phyloP scores from a whole-genome alignment of 2,329 filamentous ascomycete genomes.

The Phialocephala sp. region DNA sequence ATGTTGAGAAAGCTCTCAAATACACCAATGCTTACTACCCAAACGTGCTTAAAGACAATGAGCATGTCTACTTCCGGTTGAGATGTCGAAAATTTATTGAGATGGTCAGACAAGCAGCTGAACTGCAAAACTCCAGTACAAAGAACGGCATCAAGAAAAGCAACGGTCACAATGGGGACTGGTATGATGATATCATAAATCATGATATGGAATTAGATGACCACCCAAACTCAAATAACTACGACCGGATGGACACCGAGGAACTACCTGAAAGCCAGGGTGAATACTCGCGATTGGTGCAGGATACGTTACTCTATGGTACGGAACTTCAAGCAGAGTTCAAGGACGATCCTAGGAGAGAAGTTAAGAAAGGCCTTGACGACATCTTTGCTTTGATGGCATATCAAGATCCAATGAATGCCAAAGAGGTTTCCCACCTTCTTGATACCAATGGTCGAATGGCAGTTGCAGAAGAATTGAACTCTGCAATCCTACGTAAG shows the following conservation, averaged over 20 bases:
- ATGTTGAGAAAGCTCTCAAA: slow-evolving; percentile 90
- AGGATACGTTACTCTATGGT: slow-evolving; percentile 79
- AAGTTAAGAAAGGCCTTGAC: slow-evolving; percentile 74
- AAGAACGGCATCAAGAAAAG: slow-evolving; percentile 43
- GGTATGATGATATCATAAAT: slow-evolving; percentile 46
- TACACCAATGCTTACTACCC: slow-evolving; percentile 81
- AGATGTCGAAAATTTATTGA: slow-evolving; percentile 93
- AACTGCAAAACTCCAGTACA: slow-evolving; percentile 53
- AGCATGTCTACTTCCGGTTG: slow-evolving; percentile 85
- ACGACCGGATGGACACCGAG: slow-evolving; percentile 62
- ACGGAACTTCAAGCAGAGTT: slow-evolving; percentile 81
- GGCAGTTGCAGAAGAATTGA: slow-evolving; percentile 88
- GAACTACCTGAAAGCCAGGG: slow-evolving; percentile 32
- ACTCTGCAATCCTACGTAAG: slow-evolving; percentile 81
- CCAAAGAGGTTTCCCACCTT: slow-evolving; percentile 75
- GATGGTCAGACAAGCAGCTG: slow-evolving; percentile 80
- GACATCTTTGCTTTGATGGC: slow-evolving; percentile 90
- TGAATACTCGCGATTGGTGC: slow-evolving; percentile 56
- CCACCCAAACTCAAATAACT: slow-evolving; percentile 50
- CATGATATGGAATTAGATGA: slow-evolving; percentile 60
- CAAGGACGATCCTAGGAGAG: slow-evolving; percentile 69
- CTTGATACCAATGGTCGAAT: slow-evolving; percentile 77
- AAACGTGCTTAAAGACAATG: slow-evolving; percentile 77
- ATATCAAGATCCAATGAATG: slow-evolving; percentile 80
- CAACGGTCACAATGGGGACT: slow-evolving; percentile 47